phyloP scores from a whole-genome alignment of 73 alveolate genomes.

The Paramecium pentaurelia region DNA sequence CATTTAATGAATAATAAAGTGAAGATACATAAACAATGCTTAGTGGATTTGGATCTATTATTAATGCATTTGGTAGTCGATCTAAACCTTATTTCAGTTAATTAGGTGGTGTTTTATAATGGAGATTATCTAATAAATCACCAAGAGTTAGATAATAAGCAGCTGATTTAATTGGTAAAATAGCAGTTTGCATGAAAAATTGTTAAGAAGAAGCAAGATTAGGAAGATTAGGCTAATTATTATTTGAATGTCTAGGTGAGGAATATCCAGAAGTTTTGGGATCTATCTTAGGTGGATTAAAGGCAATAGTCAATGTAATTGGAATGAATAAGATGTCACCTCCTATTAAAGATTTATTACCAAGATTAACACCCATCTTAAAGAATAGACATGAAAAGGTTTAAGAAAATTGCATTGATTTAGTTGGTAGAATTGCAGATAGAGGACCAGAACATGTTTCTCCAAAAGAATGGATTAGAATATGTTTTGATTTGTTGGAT shows the following conservation, averaged over 20 bases:
- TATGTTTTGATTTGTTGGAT: slow-evolving; percentile 99
- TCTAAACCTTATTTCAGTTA: slow-evolving; percentile 95
- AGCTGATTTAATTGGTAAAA: slow-evolving; percentile 98
- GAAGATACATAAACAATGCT: slow-evolving; percentile 96
- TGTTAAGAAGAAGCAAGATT: slow-evolving; percentile 99
- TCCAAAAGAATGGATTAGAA: slow-evolving; percentile 99
- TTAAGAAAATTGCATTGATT: slow-evolving; percentile 97
- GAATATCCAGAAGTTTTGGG: slow-evolving; percentile 99
- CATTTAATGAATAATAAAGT: slow-evolving; percentile 95
- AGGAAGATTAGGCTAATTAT: slow-evolving; percentile 90
- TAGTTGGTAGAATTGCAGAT: slow-evolving; percentile 99
- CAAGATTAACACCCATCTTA: slow-evolving; percentile 99
- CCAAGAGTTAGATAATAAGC: slow-evolving; percentile 99
- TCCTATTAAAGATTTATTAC: slow-evolving; percentile 98
- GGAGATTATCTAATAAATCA: slow-evolving; percentile 98
- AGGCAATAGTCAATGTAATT: slow-evolving; percentile 97
- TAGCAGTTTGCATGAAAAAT: slow-evolving; percentile 96
- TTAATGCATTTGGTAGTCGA: slow-evolving; percentile 97
- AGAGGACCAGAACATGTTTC: slow-evolving; percentile 99
- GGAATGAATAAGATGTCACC: slow-evolving; percentile 99
- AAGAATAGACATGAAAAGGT: slow-evolving; percentile 99
- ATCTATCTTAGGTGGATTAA: slow-evolving; percentile 97
- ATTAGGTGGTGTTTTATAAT: slow-evolving; percentile 97
- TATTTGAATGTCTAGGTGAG: slow-evolving; percentile 98
- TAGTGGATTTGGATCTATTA: slow-evolving; percentile 99